Base-by-base conservation (phyloP, 176 grass and related monocot species). In the Rhynchospora tenuis region DNA sequence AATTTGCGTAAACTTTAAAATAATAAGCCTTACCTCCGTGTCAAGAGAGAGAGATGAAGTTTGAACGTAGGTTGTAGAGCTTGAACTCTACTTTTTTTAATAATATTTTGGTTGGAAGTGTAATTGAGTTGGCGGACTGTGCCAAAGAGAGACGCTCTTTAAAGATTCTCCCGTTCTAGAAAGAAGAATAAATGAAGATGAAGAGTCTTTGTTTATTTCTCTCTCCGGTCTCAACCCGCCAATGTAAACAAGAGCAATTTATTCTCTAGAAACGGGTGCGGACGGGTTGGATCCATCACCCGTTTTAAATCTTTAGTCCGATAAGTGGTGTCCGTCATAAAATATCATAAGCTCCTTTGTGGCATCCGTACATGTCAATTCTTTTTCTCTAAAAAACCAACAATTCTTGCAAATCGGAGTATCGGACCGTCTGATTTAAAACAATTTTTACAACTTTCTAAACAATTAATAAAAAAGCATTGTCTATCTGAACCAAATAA, bases 161-260 rank as follows among this genome's bases (percentile, higher is more conserved):
- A 1, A 80, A 14, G 16, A 44, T 59, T 59, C 52, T 22, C 31
- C n/a, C 51, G 59, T 59, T 79, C 76, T 79, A 79, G 76, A 79
- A 38, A 38, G 33, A 38, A 38, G 3, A 3, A 3, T 4, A 38
- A 38, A 38, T 38, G 33, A 38, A 59, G 22, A 28, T 29, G 52
- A 31, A 27, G 24, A 79, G 3, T 31, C 7, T 11, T 79, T 9
- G 13, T n/a, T 59, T 61, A 19, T 26, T 33, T 38, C 33, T 31
- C 16, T 33, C 16, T 6, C 3, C 47, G 15, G 27, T 24, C 46
- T 74, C 46, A 27, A 52, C 45, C 71, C 33, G 68, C 68, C 68
- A 72, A 43, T 1, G 62, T 9, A 0, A 10, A 22, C 22, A 23
- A 68, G 0, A 68, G 0, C 12, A 43, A 42, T 54, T 54, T 19